Evolutionary conservation across 345 rosid genomes (phyloP).

Genomic region (Clarkia xantiana): DNA sequence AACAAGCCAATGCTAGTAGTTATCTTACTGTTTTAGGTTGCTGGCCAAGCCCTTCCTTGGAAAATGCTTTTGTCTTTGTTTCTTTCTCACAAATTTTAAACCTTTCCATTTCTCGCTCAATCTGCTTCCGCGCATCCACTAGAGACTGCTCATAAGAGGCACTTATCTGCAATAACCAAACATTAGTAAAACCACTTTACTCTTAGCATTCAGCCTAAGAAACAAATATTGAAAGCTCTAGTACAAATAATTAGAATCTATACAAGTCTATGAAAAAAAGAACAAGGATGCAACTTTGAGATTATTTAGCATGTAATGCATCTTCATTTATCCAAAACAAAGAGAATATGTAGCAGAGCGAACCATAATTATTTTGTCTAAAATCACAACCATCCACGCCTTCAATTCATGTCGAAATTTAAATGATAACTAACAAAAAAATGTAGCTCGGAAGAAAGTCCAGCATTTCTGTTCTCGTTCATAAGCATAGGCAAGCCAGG

Average conservation of each 20-base stretch:
- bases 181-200: neutral
- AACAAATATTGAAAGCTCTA: neutral
- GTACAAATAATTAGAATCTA: neutral
- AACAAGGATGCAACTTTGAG: too few relatives aligned
- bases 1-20: neutral
- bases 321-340: too few relatives aligned
- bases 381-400: too few relatives aligned
- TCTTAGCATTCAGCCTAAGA: neutral
- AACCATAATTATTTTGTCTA: too few relatives aligned
- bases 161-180: constrained; percentile 54
- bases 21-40: constrained; percentile 96
- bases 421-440: too few relatives aligned
- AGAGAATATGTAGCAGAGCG: too few relatives aligned
- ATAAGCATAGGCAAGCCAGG: neutral
- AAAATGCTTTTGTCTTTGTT: constrained; percentile 98
- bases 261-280: too few relatives aligned
- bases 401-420: too few relatives aligned
- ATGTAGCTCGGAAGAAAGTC: too few relatives aligned
- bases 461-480: too few relatives aligned
- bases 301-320: too few relatives aligned
- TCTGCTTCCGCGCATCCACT: constrained; percentile 85
- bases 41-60: constrained; percentile 98
- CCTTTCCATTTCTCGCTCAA: constrained; percentile 97
- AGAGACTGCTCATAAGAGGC: constrained; percentile 94
- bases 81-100: constrained; percentile 98